Base-by-base conservation (phyloP, 2,329 filamentous ascomycete genomes). In the Neofusicoccum umdonicola region DNA sequence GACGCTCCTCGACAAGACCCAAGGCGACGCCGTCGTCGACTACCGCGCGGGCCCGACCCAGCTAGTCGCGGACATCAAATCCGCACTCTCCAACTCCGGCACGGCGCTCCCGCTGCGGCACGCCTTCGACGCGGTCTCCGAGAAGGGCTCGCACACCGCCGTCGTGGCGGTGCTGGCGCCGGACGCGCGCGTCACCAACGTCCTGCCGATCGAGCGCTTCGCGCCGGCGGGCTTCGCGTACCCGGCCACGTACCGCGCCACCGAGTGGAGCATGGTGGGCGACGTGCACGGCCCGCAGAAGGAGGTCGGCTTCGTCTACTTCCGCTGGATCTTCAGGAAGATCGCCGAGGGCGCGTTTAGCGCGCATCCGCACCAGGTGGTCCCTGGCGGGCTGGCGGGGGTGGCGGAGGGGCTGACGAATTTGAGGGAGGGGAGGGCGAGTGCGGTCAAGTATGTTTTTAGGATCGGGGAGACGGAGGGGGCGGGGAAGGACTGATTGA, bases 381-480 rank as follows among this genome's bases (percentile, higher is more conserved):
- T 86, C 1, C 75, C 80, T 0, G 84, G 85, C 2, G 87, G 86
- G 0, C 69, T 89, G 58, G 78, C 72, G 3, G 85, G 86, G 0
- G 73, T 88, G 2, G 76, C 87, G 69, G 75, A 71, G 39, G 87
- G 78, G 0, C 70, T 90, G 73, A 73, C 74, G 68, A 83, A 85
- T 67, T 72, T 90, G 71, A 85, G 82, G 71, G 80, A 79, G 34
- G 88, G 88, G 0, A 86, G 85, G 73, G 86, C 84, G 22, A 88
- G 84, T 69, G 88, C 82, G 1, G 79, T 85, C 0, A 90, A 90
- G 76, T 90, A 88, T 77, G 83, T 90, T 0, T 85, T 86, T 69
- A 78, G 77, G 67, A 82, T 87, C 73, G 79, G 68, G 8, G 83
- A 86, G 42, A 85, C 83, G 27, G 51, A 64, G 42, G 62, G 62